phyloP scores from a whole-genome alignment of 2,329 filamentous ascomycete genomes.

The Scorias spongiosa region DNA sequence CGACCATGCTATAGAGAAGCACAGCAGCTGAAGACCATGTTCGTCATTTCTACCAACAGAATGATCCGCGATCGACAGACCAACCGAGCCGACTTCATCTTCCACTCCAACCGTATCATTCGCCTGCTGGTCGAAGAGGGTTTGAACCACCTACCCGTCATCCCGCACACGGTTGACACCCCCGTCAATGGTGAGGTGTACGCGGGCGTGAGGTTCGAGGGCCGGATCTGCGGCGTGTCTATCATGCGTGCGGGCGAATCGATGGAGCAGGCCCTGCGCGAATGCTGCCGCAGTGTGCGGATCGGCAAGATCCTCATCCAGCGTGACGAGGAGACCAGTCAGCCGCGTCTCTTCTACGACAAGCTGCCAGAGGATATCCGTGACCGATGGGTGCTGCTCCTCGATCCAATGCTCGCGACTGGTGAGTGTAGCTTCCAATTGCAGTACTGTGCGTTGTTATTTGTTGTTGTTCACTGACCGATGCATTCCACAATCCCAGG shows the following conservation, averaged over 20 bases:
- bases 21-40: too few species aligned
- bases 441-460: not conserved
- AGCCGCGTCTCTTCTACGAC: conserved; percentile 92
- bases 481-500: conserved; percentile 34
- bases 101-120: conserved; percentile 97
- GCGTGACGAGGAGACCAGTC: conserved; percentile 83
- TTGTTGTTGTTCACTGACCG: not conserved
- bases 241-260: conserved; percentile 98
- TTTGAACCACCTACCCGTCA: conserved; percentile 85
- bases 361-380: conserved; percentile 92
- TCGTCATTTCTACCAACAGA: conserved; percentile 31
- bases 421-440: conserved; percentile 38
- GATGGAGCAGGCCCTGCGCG: conserved; percentile 92
- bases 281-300: conserved; percentile 93
- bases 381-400: conserved; percentile 76
- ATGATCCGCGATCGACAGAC: conserved; percentile 92
- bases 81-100: conserved; percentile 90
- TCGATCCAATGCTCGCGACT: conserved; percentile 99
- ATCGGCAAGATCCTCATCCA: conserved; percentile 99
- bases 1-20: too few species aligned
- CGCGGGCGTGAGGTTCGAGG: conserved; percentile 83
- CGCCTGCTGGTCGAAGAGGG: conserved; percentile 92
- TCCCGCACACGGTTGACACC: conserved; percentile 77
- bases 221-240: conserved; percentile 94
- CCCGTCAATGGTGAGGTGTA: conserved; percentile 70